Percentiles rank a stretch among this genome's conserved stretches.
phyloP scores from a whole-genome alignment of 148 eudicot genomes.

The Arbutus unedo region DNA sequence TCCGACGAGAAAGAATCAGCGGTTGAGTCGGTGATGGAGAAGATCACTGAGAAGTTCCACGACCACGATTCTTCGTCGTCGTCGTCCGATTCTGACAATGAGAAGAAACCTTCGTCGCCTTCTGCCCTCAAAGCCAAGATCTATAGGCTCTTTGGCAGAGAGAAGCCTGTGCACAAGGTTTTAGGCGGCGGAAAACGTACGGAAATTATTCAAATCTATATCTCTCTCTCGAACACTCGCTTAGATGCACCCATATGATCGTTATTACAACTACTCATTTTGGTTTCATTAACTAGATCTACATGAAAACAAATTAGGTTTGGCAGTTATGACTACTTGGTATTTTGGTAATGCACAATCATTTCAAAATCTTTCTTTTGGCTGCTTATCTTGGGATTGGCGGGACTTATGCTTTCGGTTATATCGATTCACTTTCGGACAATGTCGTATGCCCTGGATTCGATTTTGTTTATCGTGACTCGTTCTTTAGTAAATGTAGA shows the following conservation, averaged over 20 bases:
- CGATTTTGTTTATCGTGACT: not conserved
- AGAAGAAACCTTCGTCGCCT: conserved; percentile 22
- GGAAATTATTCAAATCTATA: not conserved
- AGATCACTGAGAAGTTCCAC: conserved; percentile 57
- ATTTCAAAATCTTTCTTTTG: not conserved
- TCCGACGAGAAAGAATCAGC: conserved; percentile 33
- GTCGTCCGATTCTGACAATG: conserved; percentile 42
- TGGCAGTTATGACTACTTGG: not conserved
- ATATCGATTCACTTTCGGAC: not conserved
- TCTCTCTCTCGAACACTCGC: not conserved
- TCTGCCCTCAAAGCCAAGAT: conserved; percentile 46
- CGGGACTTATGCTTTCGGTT: not conserved
- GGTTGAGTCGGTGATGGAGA: conserved; percentile 55
- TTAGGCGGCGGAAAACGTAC: conserved; percentile 59
- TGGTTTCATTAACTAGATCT: not conserved
- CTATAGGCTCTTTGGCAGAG: conserved; percentile 71
- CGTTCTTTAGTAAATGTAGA: not conserved
- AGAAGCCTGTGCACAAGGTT: conserved; percentile 63
- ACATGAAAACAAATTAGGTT: not conserved
- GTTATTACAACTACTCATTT: not conserved
- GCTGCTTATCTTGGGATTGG: not conserved
- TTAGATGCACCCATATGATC: no score
- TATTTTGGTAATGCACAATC: not conserved
- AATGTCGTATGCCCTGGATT: not conserved
- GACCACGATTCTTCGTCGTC: conserved; percentile 40